phyloP scores from a whole-genome alignment of 2,329 filamentous ascomycete species.

The Akanthomyces dipterigenus region DNA sequence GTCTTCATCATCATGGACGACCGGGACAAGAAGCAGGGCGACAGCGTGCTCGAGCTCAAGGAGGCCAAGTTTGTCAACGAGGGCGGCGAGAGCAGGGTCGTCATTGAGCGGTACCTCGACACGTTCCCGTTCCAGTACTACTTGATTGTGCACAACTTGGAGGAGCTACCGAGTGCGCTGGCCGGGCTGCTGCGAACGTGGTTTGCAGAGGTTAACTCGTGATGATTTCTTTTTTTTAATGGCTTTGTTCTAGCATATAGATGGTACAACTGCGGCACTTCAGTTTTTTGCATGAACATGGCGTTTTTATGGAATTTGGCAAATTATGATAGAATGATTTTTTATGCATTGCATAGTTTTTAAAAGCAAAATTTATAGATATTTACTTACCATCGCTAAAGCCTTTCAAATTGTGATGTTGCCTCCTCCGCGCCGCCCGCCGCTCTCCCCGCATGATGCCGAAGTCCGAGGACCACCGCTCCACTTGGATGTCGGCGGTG shows the following conservation, averaged over 20 bases:
- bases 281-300: slow-evolving; percentile 5
- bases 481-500: not conserved
- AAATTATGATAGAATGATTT: not conserved
- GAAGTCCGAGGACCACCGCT: not conserved
- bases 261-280: not conserved
- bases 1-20: slow-evolving; percentile 95
- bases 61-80: slow-evolving; percentile 76
- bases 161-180: slow-evolving; percentile 82
- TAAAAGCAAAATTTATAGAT: not conserved
- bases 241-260: slow-evolving; percentile 2
- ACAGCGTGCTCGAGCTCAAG: slow-evolving; percentile 80
- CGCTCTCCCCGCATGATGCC: not conserved
- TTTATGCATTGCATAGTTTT: not conserved
- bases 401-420: not conserved
- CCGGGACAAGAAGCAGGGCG: slow-evolving; percentile 38
- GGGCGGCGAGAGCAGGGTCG: slow-evolving; percentile 58
- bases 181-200: slow-evolving; percentile 87
- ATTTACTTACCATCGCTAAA: not conserved
- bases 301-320: slow-evolving; percentile 1
- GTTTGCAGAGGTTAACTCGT: slow-evolving; percentile 68
- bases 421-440: not conserved
- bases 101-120: slow-evolving; percentile 87
- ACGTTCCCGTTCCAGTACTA: slow-evolving; percentile 97
- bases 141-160: slow-evolving; percentile 84
- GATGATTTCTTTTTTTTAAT: slow-evolving; percentile 15